Conservation (phyloP, 345 rosid species). For the Turritis glabra region DNA sequence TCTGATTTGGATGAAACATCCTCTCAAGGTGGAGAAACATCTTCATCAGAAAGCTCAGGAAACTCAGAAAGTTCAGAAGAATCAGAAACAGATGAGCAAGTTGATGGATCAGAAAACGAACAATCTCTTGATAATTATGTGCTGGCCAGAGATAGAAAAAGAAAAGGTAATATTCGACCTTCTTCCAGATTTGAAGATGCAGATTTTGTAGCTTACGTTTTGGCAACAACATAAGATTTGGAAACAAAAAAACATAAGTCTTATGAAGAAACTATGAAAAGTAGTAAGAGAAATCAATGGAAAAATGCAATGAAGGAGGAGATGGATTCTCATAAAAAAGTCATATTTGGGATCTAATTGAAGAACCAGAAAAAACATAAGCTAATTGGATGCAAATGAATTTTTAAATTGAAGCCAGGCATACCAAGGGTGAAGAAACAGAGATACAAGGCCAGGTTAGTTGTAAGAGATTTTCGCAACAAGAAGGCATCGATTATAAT, state of each 20-base stretch:
- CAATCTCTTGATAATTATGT: background rate
- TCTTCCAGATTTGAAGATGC: background rate
- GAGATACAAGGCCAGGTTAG: background rate
- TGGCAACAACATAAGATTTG: background rate
- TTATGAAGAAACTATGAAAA: background rate
- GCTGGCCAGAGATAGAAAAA: background rate
- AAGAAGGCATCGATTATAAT: background rate
- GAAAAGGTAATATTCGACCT: background rate
- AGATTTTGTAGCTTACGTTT: background rate
- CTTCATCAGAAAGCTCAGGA: no score
- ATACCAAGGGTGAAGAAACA: background rate
- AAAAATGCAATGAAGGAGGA: background rate
- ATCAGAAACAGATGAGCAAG: no score
- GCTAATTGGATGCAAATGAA: background rate
- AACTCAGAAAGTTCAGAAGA: no score
- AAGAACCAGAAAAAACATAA: background rate
- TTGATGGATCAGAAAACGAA: no score
- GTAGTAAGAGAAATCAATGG: background rate
- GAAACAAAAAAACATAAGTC: background rate
- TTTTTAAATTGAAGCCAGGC: background rate
- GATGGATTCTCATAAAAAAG: background rate
- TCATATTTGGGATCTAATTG: background rate
- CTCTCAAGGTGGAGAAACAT: no score
- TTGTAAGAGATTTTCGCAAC: background rate
- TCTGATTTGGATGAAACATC: no score